A percentile compares a stretch with the other conserved stretches of the same genome.
Conservation (phyloP, 75 land plant species). For the Selaginella tamariscina region DNA sequence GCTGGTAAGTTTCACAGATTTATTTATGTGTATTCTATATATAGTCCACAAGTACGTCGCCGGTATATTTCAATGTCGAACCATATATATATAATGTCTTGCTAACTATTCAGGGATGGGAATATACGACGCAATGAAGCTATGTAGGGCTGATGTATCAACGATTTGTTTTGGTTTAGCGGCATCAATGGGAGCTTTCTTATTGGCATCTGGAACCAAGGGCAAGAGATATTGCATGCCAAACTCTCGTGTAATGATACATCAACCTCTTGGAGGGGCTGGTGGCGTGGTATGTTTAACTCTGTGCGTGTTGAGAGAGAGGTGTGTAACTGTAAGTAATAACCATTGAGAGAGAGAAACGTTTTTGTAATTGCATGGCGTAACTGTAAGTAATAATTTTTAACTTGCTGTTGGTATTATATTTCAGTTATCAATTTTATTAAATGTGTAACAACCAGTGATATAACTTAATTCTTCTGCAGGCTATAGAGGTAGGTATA, state of each 20-base stretch:
- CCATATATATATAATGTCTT: neutral
- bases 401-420: too few relatives aligned
- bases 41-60: neutral
- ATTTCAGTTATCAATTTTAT: too few relatives aligned
- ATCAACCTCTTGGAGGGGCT: conserved; percentile 87
- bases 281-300: conserved; percentile 54
- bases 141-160: conserved; percentile 95
- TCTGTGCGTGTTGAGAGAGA: too few relatives aligned
- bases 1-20: conserved; percentile 42
- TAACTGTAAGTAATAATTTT: too few relatives aligned
- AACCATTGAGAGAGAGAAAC: too few relatives aligned
- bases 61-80: neutral
- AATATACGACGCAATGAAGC: conserved; percentile 95
- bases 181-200: conserved; percentile 96
- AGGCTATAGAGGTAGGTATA: conserved; percentile 66
- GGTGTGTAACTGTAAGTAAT: too few relatives aligned
- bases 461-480: too few relatives aligned
- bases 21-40: neutral
- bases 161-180: conserved; percentile 90
- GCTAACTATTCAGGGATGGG: conserved; percentile 59
- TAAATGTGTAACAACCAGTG: too few relatives aligned
- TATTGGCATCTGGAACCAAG: conserved; percentile 84
- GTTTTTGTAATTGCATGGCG: too few relatives aligned
- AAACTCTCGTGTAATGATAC: conserved; percentile 90
- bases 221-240: conserved; percentile 99